phyloP scores from a whole-genome alignment of 495 filamentous ascomycete species.

The Margaritispora aquatica region DNA sequence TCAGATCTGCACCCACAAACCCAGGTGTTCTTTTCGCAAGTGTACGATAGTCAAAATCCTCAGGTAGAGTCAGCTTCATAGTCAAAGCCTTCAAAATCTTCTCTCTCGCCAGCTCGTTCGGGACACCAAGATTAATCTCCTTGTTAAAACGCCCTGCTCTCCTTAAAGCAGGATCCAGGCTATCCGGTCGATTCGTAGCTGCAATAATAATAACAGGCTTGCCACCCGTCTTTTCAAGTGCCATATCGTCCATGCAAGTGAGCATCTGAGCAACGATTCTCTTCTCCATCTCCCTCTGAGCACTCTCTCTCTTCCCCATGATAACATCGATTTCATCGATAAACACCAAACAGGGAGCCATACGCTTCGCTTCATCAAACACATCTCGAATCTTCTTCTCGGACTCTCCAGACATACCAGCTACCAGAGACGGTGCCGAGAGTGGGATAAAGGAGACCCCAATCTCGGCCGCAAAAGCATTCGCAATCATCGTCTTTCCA shows the following conservation, averaged over 20 bases:
- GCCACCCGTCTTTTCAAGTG: constrained; percentile 71
- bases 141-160: constrained; percentile 83
- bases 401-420: constrained; percentile 93
- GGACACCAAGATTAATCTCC: constrained; percentile 94
- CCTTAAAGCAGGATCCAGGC: constrained; percentile 79
- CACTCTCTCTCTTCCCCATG: constrained; percentile 87
- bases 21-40: constrained; percentile 88
- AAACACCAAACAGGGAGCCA: constrained; percentile 89
- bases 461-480: constrained; percentile 81
- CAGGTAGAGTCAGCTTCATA: constrained; percentile 57
- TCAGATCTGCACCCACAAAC: constrained; percentile 92
- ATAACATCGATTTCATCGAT: constrained; percentile 97
- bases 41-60: constrained; percentile 69
- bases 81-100: constrained; percentile 78
- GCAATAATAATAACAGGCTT: constrained; percentile 92
- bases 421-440: constrained; percentile 82
- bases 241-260: constrained; percentile 81
- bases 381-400: constrained; percentile 90
- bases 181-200: constrained; percentile 89
- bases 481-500: constrained; percentile 90
- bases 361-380: constrained; percentile 80
- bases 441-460: constrained; percentile 84
- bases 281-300: constrained; percentile 97
- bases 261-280: constrained; percentile 90
- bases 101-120: constrained; percentile 76